Base-by-base conservation (phyloP, 1,284 basidiomycete genomes). In the Sanghuangporus weigelae region DNA sequence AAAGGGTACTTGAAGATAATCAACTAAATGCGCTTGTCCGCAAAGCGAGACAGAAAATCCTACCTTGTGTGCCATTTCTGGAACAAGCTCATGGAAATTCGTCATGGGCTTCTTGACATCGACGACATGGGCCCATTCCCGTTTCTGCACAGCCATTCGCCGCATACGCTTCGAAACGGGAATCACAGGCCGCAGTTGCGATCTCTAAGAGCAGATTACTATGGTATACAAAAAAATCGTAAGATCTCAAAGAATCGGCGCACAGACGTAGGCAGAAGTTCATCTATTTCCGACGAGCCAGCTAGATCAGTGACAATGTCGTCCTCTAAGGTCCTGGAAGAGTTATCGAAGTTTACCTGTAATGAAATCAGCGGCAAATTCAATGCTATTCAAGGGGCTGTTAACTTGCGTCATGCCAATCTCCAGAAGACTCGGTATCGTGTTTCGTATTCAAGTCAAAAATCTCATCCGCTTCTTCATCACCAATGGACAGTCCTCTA, bases 101-200 rank as follows among this genome's bases (percentile, higher is more conserved):
- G 81, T 79, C 72, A 98, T 87, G 42, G 93, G 89, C 70, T 92
- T 89, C 71, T 93, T 95, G 68, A 98, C 87, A 73, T 99, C 93
- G 14, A 99, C 91, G 19, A 95, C 91, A 79, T 98, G 97, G 1
- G 96, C 97, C 97, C 97, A 99, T 69, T 98, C 95, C 60, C 93
- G 89, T 76, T 96, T 97, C 64, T 86, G 82, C 2, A 84, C 72
- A 56, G 80, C 77, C 7, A 75, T 67, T 23, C 78, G 78, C 62
- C 77, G 80, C 10, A 72, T 60, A 31, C 75, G 77, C 61, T 76
- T 73, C 62, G 62, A 49, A 50, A 73, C 69, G 7, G 79, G 67
- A 61, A 78, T 78, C 56, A 79, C 71, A 35, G 85, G 83, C 57
- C 81, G 84, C 35, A 91, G 74, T 70, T 87, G 81, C 21, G 81